phyloP scores from a whole-genome alignment of 805 yeast species.

The Myxozyma vanderwaltii region DNA sequence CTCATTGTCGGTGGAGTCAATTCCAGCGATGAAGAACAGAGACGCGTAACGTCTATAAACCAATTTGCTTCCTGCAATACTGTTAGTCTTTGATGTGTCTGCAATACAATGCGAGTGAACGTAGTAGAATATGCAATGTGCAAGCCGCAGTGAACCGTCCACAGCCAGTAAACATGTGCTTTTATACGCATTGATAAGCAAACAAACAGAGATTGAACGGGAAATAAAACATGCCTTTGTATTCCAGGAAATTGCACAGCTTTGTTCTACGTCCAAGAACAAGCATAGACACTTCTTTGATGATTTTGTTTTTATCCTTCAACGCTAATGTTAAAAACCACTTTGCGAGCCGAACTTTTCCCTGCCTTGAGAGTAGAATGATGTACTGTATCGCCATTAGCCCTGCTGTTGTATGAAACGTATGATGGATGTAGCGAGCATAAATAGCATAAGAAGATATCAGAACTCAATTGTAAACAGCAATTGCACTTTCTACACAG shows the following conservation, averaged over 20 bases:
- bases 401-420: too few relatives aligned
- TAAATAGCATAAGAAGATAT: too few relatives aligned
- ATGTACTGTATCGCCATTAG: slow-evolving; percentile 77
- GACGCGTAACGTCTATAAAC: slow-evolving; percentile 94
- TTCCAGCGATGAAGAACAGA: slow-evolving; percentile 83
- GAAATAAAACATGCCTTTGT: slow-evolving; percentile 50
- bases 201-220: too few relatives aligned
- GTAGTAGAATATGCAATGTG: too few relatives aligned
- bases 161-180: too few relatives aligned
- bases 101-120: too few relatives aligned
- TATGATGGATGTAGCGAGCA: too few relatives aligned
- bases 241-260: slow-evolving; percentile 94
- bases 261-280: slow-evolving; percentile 83
- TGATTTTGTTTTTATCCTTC: slow-evolving; percentile 81
- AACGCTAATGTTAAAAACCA: slow-evolving; percentile 88
- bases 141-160: too few relatives aligned
- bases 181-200: too few relatives aligned
- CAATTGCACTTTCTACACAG: too few relatives aligned
- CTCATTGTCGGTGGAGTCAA: slow-evolving; percentile 83
- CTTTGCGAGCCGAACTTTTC: slow-evolving; percentile 87
- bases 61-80: slow-evolving; percentile 74
- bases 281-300: slow-evolving; percentile 81
- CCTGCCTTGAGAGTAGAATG: slow-evolving; percentile 86
- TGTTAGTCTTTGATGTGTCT: too few relatives aligned
- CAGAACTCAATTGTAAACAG: too few relatives aligned